Evolutionary conservation across 1,284 basidiomycete species (phyloP).

Genomic region (Heterobasidion irregulare): DNA sequence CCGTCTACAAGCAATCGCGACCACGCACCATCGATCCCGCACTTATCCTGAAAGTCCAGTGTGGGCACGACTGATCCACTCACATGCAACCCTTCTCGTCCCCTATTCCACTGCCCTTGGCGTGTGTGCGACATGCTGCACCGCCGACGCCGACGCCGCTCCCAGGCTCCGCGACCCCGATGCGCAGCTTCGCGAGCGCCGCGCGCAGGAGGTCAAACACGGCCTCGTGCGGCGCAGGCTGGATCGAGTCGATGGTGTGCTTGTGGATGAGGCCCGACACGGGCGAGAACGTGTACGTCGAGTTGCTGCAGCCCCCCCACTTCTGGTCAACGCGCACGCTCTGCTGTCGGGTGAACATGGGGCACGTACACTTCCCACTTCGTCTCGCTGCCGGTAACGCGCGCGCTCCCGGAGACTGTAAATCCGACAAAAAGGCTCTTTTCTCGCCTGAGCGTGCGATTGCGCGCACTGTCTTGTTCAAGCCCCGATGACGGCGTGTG

Average conservation of each 20-base stretch:
- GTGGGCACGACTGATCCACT: too few relatives aligned
- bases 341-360: background rate
- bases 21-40: too few relatives aligned
- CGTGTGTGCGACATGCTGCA: too few relatives aligned
- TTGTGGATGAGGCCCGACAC: conserved; percentile 49
- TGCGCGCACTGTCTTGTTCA: background rate
- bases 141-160: too few relatives aligned
- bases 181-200: conserved; percentile 24
- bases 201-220: conserved; percentile 55
- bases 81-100: too few relatives aligned
- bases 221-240: conserved; percentile 62
- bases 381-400: conserved; percentile 48
- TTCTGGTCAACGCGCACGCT: too few relatives aligned
- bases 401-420: conserved; percentile 43
- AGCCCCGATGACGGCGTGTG: background rate
- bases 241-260: conserved; percentile 63
- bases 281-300: conserved; percentile 69
- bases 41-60: too few relatives aligned
- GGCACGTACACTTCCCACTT: conserved; percentile 68
- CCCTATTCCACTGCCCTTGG: too few relatives aligned
- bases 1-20: too few relatives aligned
- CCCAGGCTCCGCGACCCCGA: too few relatives aligned
- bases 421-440: conserved; percentile 50
- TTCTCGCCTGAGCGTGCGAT: conserved; percentile 22
- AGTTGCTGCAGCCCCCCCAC: conserved; percentile 34